phyloP scores from a whole-genome alignment of 345 rosid species.

The Odontarrhena argentea region DNA sequence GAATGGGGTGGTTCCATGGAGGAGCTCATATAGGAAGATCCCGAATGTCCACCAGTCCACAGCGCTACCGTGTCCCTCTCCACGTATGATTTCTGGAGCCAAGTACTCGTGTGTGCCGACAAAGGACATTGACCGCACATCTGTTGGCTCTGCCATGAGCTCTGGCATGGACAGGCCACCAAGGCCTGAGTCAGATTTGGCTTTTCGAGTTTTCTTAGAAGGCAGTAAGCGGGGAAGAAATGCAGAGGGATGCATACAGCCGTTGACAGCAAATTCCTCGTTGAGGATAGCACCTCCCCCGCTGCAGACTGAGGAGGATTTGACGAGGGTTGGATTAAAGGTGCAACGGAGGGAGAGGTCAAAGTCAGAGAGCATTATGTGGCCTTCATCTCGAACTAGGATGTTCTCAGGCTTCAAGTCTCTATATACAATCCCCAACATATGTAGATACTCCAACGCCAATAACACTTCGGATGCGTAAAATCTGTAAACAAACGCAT shows the following conservation, averaged over 20 bases:
- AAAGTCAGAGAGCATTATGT: conserved; percentile 92
- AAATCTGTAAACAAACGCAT: conserved; percentile 53
- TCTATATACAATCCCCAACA: conserved; percentile 89
- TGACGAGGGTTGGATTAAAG: conserved; percentile 80
- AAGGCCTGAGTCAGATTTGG: conserved; percentile 82
- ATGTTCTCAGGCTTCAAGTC: conserved; percentile 95
- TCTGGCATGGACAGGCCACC: conserved; percentile 67
- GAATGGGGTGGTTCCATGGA: conserved; percentile 90
- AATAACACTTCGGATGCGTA: conserved; percentile 87
- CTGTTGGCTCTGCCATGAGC: conserved; percentile 93
- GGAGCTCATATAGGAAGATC: conserved; percentile 81
- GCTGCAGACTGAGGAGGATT: conserved; percentile 65
- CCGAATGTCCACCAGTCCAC: conserved; percentile 99
- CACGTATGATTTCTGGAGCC: conserved; percentile 90
- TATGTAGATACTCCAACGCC: conserved; percentile 91
- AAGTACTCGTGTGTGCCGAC: conserved; percentile 94
- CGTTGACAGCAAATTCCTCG: conserved; percentile 64
- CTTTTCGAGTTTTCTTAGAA: conserved; percentile 78
- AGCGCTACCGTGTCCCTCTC: conserved; percentile 96
- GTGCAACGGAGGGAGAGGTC: conserved; percentile 89
- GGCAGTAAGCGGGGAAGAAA: conserved; percentile 84
- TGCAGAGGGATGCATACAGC: conserved; percentile 79
- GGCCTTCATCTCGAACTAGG: conserved; percentile 82
- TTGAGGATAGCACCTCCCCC: conserved; percentile 59
- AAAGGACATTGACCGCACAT: conserved; percentile 91